Conservation (phyloP, 441 rosid species). For the Dalechampia spathulata region DNA sequence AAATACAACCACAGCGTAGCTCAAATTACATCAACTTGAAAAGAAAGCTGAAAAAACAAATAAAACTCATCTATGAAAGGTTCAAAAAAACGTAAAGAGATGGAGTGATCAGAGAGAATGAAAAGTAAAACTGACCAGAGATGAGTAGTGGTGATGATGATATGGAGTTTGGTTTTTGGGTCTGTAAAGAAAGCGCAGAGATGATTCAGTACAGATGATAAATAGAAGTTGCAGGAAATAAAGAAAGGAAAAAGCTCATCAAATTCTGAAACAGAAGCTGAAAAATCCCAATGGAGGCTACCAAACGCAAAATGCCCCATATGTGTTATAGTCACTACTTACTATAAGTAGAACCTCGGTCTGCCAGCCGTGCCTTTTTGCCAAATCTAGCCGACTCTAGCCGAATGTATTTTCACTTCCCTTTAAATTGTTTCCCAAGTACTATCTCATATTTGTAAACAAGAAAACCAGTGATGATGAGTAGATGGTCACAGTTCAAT, state of each 20-base stretch:
- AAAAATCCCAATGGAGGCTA: constrained; percentile 23
- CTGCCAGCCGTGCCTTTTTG: constrained; percentile 24
- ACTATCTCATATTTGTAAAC: constrained; percentile 1
- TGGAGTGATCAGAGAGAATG: background rate
- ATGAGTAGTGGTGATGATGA: constrained; percentile 5
- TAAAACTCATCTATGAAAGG: constrained; percentile 9
- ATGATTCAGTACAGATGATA: background rate
- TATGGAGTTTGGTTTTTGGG: constrained; percentile 9
- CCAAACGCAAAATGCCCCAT: constrained; percentile 17
- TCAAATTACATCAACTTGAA: constrained; percentile 11
- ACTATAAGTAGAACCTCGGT: constrained; percentile 24
- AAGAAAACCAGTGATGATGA: constrained; percentile 8
- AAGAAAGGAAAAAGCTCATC: constrained; percentile 8
- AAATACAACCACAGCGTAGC: constrained; percentile 9
- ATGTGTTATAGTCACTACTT: constrained; percentile 24
- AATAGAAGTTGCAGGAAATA: constrained; percentile 5
- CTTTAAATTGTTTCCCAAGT: constrained; percentile 14
- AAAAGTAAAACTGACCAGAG: constrained; percentile 15
- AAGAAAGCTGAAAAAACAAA: background rate
- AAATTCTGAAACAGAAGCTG: constrained; percentile 27
- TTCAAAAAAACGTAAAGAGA: background rate
- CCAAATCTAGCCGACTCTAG: constrained; percentile 16
- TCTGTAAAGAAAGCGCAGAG: constrained; percentile 1
- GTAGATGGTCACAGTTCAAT: constrained; percentile 9
- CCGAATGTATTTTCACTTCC: constrained; percentile 15